phyloP scores from a whole-genome alignment of 2,329 filamentous ascomycete genomes.

The Aspergillus fumigatus region DNA sequence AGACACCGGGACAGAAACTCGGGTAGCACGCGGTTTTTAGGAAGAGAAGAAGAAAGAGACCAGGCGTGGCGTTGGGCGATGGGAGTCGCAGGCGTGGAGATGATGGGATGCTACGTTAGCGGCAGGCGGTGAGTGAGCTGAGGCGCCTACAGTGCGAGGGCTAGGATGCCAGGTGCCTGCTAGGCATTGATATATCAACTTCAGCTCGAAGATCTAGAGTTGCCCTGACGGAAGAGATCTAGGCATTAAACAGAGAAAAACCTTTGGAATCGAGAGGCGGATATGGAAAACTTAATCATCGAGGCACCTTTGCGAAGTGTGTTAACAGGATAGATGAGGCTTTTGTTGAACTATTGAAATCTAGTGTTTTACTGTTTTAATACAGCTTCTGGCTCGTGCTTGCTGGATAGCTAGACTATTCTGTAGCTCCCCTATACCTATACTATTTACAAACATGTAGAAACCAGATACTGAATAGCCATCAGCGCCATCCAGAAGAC shows the following conservation, averaged over 20 bases:
- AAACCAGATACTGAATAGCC: neutral
- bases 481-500: neutral
- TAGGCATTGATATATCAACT: constrained; percentile 6
- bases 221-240: neutral
- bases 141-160: neutral
- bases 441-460: no score
- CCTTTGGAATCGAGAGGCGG: neutral
- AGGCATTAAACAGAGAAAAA: neutral
- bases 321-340: neutral
- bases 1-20: neutral
- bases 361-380: neutral
- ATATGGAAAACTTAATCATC: neutral
- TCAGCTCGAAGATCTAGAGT: neutral
- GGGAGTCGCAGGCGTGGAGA: constrained; percentile 11
- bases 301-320: neutral
- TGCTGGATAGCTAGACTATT: neutral
- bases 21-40: neutral
- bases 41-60: constrained; percentile 1
- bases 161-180: neutral
- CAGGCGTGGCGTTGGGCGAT: constrained; percentile 19
- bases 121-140: constrained; percentile 12
- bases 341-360: neutral
- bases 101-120: neutral
- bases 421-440: neutral
- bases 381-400: neutral